These are phyloP conservation scores for Cytospora piceae DNA, from an alignment of 2,329 filamentous ascomycete species.

Conservation along the genomic window DNA sequence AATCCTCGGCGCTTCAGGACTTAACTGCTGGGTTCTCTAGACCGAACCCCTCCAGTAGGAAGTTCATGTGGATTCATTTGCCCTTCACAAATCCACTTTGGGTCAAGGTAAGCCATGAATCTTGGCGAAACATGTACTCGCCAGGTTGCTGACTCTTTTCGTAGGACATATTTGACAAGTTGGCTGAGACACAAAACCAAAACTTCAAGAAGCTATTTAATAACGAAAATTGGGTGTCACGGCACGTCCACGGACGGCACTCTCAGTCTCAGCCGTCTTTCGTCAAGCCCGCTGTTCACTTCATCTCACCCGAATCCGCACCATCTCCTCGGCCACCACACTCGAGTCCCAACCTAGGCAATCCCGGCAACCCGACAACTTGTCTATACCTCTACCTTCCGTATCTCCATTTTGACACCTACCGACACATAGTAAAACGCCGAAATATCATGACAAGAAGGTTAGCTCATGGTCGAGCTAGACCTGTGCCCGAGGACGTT, in stretches of 20 bases:
- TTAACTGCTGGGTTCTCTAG: slow-evolving; percentile 46
- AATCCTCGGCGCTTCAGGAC: slow-evolving; percentile 36
- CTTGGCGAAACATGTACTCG: slow-evolving; percentile 29
- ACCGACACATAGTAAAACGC: slow-evolving; percentile 59
- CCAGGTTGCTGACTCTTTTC: slow-evolving; percentile 30
- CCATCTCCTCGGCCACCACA: slow-evolving; percentile 34
- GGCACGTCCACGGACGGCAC: slow-evolving; percentile 46
- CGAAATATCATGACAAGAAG: slow-evolving; percentile 58
- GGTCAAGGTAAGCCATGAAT: slow-evolving; percentile 51
- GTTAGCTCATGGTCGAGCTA: slow-evolving; percentile 55
- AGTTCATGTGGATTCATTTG: slow-evolving; percentile 62
- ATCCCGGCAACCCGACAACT: slow-evolving; percentile 25
- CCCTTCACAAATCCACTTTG: slow-evolving; percentile 61
- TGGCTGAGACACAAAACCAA: slow-evolving; percentile 48
- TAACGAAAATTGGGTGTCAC: slow-evolving; percentile 48
- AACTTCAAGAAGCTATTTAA: slow-evolving; percentile 45
- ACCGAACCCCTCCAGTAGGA: slow-evolving; percentile 45
- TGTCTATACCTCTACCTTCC: slow-evolving; percentile 59
- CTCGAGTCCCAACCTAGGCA: slow-evolving; percentile 20
- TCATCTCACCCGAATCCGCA: slow-evolving; percentile 40
- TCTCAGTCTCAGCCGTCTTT: slow-evolving; percentile 45
- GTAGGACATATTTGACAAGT: slow-evolving; percentile 43
- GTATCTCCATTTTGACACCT: slow-evolving; percentile 68
- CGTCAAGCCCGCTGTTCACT: slow-evolving; percentile 44
- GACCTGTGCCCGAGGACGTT: slow-evolving; percentile 59